Evolutionary conservation across 2,329 filamentous ascomycete species (phyloP).

Genomic region (Pseudopithomyces maydicus): DNA sequence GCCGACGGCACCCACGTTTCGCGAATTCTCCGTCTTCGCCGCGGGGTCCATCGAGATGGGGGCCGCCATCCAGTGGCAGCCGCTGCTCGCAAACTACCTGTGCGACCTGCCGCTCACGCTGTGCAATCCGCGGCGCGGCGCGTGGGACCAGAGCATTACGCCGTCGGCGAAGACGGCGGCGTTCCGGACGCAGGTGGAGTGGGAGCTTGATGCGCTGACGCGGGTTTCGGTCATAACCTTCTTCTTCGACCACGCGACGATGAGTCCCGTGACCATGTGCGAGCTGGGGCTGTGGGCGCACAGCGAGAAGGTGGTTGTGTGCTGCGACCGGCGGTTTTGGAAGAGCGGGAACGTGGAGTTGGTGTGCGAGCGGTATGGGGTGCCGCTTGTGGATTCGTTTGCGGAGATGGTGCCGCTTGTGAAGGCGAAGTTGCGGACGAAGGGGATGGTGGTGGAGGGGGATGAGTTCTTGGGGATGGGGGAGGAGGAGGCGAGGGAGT

Average conservation of each 20-base stretch:
- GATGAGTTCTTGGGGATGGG: constrained; percentile 15
- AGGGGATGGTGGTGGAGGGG: constrained; percentile 30
- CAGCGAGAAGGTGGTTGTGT: constrained; percentile 57
- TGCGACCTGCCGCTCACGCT: constrained; percentile 56
- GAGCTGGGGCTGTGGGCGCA: constrained; percentile 63
- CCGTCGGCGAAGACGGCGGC: constrained; percentile 49
- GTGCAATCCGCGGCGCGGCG: constrained; percentile 60
- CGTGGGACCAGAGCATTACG: constrained; percentile 62
- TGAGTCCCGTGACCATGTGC: constrained; percentile 63
- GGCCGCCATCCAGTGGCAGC: constrained; percentile 58
- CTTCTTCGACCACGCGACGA: constrained; percentile 59
- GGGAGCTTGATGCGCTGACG: constrained; percentile 66
- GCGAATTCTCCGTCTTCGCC: constrained; percentile 58
- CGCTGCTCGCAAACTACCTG: constrained; percentile 49
- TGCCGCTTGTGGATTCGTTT: constrained; percentile 52
- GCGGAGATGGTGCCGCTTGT: constrained; percentile 48
- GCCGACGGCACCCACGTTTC: constrained; percentile 19
- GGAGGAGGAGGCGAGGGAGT: neutral
- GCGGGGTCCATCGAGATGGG: constrained; percentile 61
- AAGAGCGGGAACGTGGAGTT: constrained; percentile 67
- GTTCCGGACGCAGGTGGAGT: constrained; percentile 62
- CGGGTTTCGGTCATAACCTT: constrained; percentile 60
- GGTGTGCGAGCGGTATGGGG: constrained; percentile 56
- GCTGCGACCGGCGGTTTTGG: constrained; percentile 58
- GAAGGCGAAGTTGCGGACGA: constrained; percentile 33